A percentile compares a stretch with the other conserved stretches of the same genome.
phyloP scores from a whole-genome alignment of 257 asterid species.

The Buddleja alternifolia region DNA sequence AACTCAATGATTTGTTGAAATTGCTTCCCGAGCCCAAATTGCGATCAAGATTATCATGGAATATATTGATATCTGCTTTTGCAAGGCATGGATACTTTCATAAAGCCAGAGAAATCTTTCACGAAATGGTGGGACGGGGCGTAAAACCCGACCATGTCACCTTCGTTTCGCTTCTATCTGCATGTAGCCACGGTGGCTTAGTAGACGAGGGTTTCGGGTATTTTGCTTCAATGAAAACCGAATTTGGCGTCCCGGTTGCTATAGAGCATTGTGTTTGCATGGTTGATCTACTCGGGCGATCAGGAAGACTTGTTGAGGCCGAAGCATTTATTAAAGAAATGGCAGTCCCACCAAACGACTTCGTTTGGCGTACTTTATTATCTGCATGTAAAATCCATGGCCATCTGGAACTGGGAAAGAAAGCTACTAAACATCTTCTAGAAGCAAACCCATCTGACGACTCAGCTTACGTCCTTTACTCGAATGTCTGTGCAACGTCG shows the following conservation, averaged over 20 bases:
- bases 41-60: constrained; percentile 72
- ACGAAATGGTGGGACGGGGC: constrained; percentile 64
- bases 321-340: constrained; percentile 67
- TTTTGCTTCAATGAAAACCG: constrained; percentile 57
- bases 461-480: constrained; percentile 83
- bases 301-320: constrained; percentile 75
- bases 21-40: constrained; percentile 60
- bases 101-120: constrained; percentile 61
- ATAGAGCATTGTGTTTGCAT: constrained; percentile 86
- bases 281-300: constrained; percentile 84
- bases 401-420: constrained; percentile 61
- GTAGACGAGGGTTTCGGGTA: constrained; percentile 80
- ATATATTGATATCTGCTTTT: constrained; percentile 67
- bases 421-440: constrained; percentile 61
- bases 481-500: constrained; percentile 75
- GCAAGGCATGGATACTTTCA: constrained; percentile 72
- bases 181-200: constrained; percentile 90
- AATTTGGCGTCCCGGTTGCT: constrained; percentile 65
- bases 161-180: constrained; percentile 87
- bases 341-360: constrained; percentile 81
- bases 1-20: constrained; percentile 58
- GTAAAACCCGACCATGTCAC: constrained; percentile 75
- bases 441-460: constrained; percentile 73
- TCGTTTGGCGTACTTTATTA: constrained; percentile 73
- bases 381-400: constrained; percentile 77